Evolutionary conservation across 345 rosid species (phyloP).

Genomic region (Tarenaya hassleriana): DNA sequence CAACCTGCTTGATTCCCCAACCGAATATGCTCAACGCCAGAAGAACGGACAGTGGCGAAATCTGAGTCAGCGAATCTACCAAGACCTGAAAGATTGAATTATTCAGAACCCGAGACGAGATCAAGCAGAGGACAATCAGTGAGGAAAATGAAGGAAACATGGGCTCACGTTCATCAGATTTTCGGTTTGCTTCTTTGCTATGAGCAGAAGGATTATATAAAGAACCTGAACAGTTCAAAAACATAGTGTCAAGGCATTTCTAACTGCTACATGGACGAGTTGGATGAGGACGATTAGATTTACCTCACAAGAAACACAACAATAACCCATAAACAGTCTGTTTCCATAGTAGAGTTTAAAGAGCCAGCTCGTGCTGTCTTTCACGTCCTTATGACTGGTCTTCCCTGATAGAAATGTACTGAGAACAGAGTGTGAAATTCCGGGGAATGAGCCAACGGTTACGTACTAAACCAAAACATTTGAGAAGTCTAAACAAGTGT

Average conservation of each 20-base stretch:
- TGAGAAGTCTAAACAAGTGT: constrained; percentile 5
- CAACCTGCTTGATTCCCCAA: constrained; percentile 71
- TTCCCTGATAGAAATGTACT: constrained; percentile 88
- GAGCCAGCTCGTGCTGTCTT: constrained; percentile 90
- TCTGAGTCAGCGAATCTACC: constrained; percentile 32
- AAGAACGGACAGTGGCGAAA: constrained; percentile 45
- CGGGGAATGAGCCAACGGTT: not conserved
- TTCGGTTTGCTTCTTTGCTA: constrained; percentile 51
- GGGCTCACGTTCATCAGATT: constrained; percentile 53
- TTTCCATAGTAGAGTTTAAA: constrained; percentile 89
- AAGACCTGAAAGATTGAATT: constrained; percentile 42
- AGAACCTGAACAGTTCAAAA: constrained; percentile 55
- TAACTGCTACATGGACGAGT: not conserved
- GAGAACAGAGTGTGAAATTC: constrained; percentile 31
- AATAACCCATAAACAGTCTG: constrained; percentile 85
- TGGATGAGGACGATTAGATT: too few relatives aligned
- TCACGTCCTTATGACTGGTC: constrained; percentile 88
- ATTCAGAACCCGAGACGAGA: constrained; percentile 14
- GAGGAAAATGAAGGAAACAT: constrained; percentile 4
- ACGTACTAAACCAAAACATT: not conserved
- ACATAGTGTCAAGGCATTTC: constrained; percentile 9
- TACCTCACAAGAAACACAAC: constrained; percentile 96
- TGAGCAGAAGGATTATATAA: constrained; percentile 70
- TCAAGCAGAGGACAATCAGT: not conserved
- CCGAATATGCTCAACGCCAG: constrained; percentile 62